Base-by-base conservation (phyloP, 176 grass and related monocot genomes). In the Aegilops tauschii region DNA sequence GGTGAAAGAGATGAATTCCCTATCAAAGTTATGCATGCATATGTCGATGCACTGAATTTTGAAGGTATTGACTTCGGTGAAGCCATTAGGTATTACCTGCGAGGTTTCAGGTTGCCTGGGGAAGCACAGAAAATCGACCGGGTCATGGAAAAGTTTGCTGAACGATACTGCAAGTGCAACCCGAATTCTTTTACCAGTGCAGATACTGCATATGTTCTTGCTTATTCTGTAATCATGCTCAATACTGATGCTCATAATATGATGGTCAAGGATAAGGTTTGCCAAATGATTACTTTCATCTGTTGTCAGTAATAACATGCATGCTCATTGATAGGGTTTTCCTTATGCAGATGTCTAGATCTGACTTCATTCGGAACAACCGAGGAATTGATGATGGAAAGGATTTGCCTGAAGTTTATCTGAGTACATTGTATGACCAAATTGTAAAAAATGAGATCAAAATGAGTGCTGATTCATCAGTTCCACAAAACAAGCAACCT, bases 41-140 rank as follows among this genome's bases (percentile, higher is more conserved):
- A 99, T 87, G 94, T 93, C 12, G 94, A 99, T 91, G 92, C 97
- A 86, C 76, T 99, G 45, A 86, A 99, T 87, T 96, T 99, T 2
- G 92, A 99, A 90, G 91, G 79, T 79, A 94, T 94, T 90, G 89
- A 96, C 87, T 99, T 99, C 36, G 94, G 92, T 80, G 94, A 99
- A 91, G 94, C 97, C 69, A 99, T 96, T 85, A 92, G 97, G 42
- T 90, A 90, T 86, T 99, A 96, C 82, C 76, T 99, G 70, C 87
- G 82, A 94, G 97, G 94, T 68, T 99, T 99, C 82, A 96, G 92
- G 58, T 79, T 99, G 66, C 97, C 97, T 42, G 97, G 97, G 30
- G 97, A 99, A 92, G 94, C 97, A 88, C 97, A 99, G 68, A 99
- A 99, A 91, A 99, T 99, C 84, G 97, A 99, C 82, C 88, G 97